Evolutionary conservation across 1,139 yeast species (phyloP), one percentile per base, ranked within the genome.

Genomic region (Saccharomyces pastorianus): DNA sequence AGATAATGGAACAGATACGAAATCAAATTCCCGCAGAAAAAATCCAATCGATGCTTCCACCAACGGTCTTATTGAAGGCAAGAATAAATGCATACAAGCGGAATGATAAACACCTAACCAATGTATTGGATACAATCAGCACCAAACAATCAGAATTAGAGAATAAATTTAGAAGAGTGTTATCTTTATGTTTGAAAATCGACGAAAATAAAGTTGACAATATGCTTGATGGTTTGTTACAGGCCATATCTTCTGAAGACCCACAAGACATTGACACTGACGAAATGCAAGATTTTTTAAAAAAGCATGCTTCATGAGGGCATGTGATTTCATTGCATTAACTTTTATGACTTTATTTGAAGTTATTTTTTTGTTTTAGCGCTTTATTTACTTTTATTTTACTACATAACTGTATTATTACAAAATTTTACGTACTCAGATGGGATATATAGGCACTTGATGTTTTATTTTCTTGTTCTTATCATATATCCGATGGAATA

Each of bases 131-230:
- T n/a, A 74, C 70, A 5, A 72, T 84, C 50, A 75, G 76, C 47
- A 71, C 76, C 41, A 76, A 81, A 14, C 81, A 84, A 6, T 77
- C 81, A 44, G 85, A 80, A 59, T 75, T 91, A 55, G 96, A 95
- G 57, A 78, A 83, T 38, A 91, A 91, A 68, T 93, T 90, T 73
- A 83, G 95, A 64, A 80, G 88, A 63, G 96, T 93, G 25, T 93
- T 93, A 44, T 84, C 96, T 48, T 76, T 89, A 55, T 91, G 98
- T 73, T 87, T 96, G 3, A 93, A 95, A 23, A 95, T 90, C 27
- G 88, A 83, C 49, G 85, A 81, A 54, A 76, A 73, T 26, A 85
- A 85, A 61, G 96, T 91, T 46, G 99, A 93, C 68, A 81, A 80
- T 56, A 77, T 93, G 63, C 77, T 93, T 55, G 95, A 87, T 60